phyloP scores from a whole-genome alignment of 1,139 yeast genomes.

The Taiozyma onychis region DNA sequence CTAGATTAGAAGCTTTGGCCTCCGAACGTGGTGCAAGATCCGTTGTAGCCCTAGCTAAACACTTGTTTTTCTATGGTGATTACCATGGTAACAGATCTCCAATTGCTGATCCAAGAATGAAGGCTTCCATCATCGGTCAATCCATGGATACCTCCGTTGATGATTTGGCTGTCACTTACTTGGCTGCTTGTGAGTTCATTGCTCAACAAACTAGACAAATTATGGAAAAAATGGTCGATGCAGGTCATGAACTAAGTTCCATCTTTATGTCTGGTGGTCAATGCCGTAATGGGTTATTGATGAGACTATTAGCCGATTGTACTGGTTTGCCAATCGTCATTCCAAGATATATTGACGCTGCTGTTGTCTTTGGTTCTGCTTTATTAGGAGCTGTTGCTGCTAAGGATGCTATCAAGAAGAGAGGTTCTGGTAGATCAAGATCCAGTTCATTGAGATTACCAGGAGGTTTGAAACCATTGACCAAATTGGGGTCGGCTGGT shows the following conservation, averaged over 20 bases:
- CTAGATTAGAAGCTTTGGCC: constrained; percentile 64
- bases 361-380: constrained; percentile 95
- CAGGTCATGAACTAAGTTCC: constrained; percentile 72
- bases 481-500: constrained; percentile 1
- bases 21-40: constrained; percentile 53
- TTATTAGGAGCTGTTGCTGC: constrained; percentile 93
- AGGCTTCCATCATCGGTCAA: constrained; percentile 89
- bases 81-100: constrained; percentile 97
- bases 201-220: constrained; percentile 97
- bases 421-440: constrained; percentile 25
- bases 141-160: constrained; percentile 85
- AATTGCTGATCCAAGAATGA: constrained; percentile 89
- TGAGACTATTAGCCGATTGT: constrained; percentile 87
- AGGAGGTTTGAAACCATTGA: constrained; percentile 17
- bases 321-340: constrained; percentile 90
- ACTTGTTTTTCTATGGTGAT: constrained; percentile 90
- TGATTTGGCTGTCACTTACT: constrained; percentile 77
- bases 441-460: constrained; percentile 21
- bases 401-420: constrained; percentile 40
- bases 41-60: constrained; percentile 75
- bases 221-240: constrained; percentile 71
- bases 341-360: constrained; percentile 93
- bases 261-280: constrained; percentile 96
- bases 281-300: constrained; percentile 83
- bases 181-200: constrained; percentile 94